Evolutionary conservation across 768 basidiomycete species (phyloP).

Genomic region (Suillus occidentalis): DNA sequence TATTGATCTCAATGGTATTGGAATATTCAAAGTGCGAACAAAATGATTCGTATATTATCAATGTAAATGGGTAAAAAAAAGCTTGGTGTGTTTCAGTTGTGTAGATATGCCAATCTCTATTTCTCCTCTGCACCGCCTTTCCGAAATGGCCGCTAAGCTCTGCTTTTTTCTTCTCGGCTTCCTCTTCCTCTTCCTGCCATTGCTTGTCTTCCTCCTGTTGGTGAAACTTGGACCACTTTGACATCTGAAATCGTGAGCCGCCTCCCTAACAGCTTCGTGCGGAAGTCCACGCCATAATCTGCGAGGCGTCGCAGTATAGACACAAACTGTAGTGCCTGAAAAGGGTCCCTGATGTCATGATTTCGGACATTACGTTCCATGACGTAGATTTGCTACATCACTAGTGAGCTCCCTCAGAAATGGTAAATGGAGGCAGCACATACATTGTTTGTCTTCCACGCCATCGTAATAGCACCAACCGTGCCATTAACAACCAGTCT

Average conservation of each 20-base stretch:
- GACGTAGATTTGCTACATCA: background rate
- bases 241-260: background rate
- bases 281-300: background rate
- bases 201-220: background rate
- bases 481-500: background rate
- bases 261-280: background rate
- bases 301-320: background rate
- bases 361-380: background rate
- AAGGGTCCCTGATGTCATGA: background rate
- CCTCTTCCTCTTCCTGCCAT: too few relatives aligned
- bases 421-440: background rate
- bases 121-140: too few relatives aligned
- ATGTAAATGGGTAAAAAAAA: too few relatives aligned
- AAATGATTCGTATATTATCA: too few relatives aligned
- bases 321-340: background rate
- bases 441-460: background rate
- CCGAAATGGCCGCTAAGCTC: too few relatives aligned
- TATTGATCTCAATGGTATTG: conserved; percentile 63
- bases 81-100: too few relatives aligned
- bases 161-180: too few relatives aligned
- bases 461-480: background rate
- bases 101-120: too few relatives aligned
- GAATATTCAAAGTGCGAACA: too few relatives aligned
- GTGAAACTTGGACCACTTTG: background rate
- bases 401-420: background rate